Evolutionary conservation across 2,329 filamentous ascomycete species (phyloP).

Genomic region (Trichophaea hybrida): DNA sequence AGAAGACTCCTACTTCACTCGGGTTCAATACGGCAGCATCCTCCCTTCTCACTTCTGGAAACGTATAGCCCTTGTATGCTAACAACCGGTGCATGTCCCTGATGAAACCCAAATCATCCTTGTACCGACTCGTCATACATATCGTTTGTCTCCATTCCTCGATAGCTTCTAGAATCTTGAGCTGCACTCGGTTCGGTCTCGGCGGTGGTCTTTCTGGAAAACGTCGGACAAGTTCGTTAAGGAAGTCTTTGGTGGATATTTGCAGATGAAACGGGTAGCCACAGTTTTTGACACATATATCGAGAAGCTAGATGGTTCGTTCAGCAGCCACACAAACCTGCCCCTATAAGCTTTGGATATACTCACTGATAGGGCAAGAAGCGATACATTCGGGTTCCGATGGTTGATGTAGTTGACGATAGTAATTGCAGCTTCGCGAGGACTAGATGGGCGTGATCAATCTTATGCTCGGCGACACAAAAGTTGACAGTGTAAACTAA

Average conservation of each 20-base stretch:
- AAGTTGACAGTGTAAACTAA: slow-evolving; percentile 12
- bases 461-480: background rate
- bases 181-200: slow-evolving; percentile 72
- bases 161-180: slow-evolving; percentile 85
- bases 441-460: slow-evolving; percentile 34
- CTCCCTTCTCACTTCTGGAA: slow-evolving; percentile 80
- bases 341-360: slow-evolving; percentile 6
- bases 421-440: slow-evolving; percentile 81
- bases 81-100: slow-evolving; percentile 92
- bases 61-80: slow-evolving; percentile 93
- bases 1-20: slow-evolving; percentile 59
- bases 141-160: slow-evolving; percentile 98
- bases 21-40: slow-evolving; percentile 94
- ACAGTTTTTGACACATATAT: slow-evolving; percentile 99
- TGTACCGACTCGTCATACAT: slow-evolving; percentile 94
- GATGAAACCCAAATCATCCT: slow-evolving; percentile 91
- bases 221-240: slow-evolving; percentile 90
- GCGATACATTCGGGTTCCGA: slow-evolving; percentile 85
- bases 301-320: slow-evolving; percentile 50
- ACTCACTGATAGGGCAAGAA: slow-evolving; percentile 63
- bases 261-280: slow-evolving; percentile 97
- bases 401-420: slow-evolving; percentile 94
- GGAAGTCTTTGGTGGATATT: slow-evolving; percentile 95
- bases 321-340: background rate
- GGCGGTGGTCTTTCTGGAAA: slow-evolving; percentile 89